A percentile compares a stretch with the other conserved stretches of the same genome.
Conservation (phyloP, 1,284 basidiomycete genomes). For the Leccinum pseudoinsigne region DNA sequence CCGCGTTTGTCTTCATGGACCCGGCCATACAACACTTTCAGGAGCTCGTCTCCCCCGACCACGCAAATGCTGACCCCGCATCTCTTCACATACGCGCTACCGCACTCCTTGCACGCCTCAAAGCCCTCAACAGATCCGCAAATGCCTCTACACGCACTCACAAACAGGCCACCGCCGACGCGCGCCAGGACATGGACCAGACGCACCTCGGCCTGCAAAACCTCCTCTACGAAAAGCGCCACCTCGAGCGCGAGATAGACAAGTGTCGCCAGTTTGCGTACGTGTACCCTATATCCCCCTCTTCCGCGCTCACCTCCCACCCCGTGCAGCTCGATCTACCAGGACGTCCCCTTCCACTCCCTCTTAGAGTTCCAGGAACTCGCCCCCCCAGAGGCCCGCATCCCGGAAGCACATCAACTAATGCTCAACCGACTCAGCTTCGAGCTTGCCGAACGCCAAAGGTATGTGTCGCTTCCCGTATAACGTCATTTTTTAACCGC, state of each 20-base stretch:
- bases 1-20: constrained; percentile 27
- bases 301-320: constrained; percentile 1
- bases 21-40: constrained; percentile 59
- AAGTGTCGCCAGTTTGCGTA: constrained; percentile 86
- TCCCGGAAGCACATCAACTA: constrained; percentile 69
- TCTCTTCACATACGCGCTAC: constrained; percentile 61
- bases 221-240: constrained; percentile 78
- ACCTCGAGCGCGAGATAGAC: constrained; percentile 82
- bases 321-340: constrained; percentile 68
- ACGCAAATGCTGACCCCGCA: constrained; percentile 48
- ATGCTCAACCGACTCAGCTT: constrained; percentile 82
- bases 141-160: constrained; percentile 66
- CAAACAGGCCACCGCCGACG: constrained; percentile 73
- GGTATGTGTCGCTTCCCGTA: constrained; percentile 41
- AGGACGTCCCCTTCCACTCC: constrained; percentile 72
- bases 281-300: constrained; percentile 36
- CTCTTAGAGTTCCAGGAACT: constrained; percentile 63
- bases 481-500: constrained; percentile 6
- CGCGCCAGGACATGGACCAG: constrained; percentile 80
- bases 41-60: constrained; percentile 53
- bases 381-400: constrained; percentile 66
- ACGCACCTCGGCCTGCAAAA: constrained; percentile 80
- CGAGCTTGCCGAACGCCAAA: constrained; percentile 77
- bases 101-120: constrained; percentile 73
- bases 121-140: constrained; percentile 70